Conservation (phyloP, 1,284 basidiomycete genomes). For the Anthracocystis walkeri region DNA sequence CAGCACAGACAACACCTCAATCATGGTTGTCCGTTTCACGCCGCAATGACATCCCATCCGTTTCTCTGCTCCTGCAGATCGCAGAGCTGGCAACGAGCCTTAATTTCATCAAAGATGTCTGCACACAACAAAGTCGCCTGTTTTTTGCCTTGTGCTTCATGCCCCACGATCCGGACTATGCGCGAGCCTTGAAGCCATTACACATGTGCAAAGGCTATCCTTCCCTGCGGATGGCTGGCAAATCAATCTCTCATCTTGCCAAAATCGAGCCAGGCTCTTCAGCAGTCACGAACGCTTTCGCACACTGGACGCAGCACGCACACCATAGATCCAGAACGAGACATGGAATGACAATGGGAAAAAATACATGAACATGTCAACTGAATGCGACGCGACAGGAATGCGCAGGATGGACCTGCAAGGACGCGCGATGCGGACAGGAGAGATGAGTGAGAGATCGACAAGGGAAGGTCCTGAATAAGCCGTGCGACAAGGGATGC, state of each 20-base stretch:
- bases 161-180: no score
- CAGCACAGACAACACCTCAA: slow-evolving; percentile 82
- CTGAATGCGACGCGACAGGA: slow-evolving; percentile 1
- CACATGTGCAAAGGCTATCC: no score
- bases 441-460: slow-evolving; percentile 9
- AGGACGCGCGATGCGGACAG: slow-evolving; percentile 4
- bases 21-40: slow-evolving; percentile 66
- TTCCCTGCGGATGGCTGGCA: no score
- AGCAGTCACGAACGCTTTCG: neutral
- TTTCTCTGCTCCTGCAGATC: neutral
- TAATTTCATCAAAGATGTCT: no score
- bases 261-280: neutral
- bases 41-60: neutral
- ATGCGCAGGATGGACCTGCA: neutral
- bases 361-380: slow-evolving; percentile 6
- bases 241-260: no score
- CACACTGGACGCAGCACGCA: neutral
- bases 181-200: no score
- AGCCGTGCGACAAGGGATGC: neutral
- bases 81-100: neutral
- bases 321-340: slow-evolving; percentile 1
- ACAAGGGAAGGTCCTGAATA: slow-evolving; percentile 16
- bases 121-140: no score
- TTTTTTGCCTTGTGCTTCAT: no score
- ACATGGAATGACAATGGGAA: slow-evolving; percentile 1